Conservation (phyloP, 164 flowering plant species). For the Stephania cephalantha region DNA sequence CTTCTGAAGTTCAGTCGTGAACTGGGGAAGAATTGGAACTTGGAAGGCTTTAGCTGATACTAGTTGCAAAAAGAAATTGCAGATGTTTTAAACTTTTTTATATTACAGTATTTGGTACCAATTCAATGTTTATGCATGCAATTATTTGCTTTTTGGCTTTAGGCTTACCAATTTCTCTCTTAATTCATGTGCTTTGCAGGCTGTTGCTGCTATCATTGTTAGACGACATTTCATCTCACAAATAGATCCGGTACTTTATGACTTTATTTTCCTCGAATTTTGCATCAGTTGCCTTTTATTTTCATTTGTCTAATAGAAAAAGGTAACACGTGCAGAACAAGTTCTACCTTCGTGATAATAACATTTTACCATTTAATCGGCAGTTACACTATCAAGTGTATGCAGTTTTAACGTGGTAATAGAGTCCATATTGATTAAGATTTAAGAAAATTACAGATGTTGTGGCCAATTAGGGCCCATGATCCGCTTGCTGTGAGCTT, state of each 20-base stretch:
- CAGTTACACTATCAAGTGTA: too few species aligned
- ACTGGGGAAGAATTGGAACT: not conserved
- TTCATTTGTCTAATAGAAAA: not conserved
- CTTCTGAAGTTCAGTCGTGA: conserved; percentile 1
- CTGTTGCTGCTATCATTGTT: conserved; percentile 61
- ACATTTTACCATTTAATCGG: not conserved
- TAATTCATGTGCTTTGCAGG: conserved; percentile 39
- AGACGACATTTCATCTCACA: conserved; percentile 54
- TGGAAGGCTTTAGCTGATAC: not conserved
- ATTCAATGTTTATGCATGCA: not conserved
- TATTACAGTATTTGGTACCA: not conserved
- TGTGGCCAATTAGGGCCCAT: too few species aligned
- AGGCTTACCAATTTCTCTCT: conserved; percentile 2
- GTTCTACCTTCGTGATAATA: not conserved
- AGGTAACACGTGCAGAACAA: not conserved
- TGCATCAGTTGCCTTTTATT: not conserved
- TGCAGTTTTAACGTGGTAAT: too few species aligned
- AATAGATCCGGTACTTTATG: conserved; percentile 49
- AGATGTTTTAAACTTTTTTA: not conserved
- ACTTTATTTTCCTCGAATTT: not conserved
- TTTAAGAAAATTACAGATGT: too few species aligned
- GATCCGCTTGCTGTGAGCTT: too few species aligned
- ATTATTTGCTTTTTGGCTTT: not conserved
- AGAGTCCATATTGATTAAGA: too few species aligned
- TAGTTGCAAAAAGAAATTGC: not conserved